These are phyloP conservation scores for Globisporangium paroecandrum DNA, from an alignment of 352 stramenopile species.

Conservation along the genomic window DNA sequence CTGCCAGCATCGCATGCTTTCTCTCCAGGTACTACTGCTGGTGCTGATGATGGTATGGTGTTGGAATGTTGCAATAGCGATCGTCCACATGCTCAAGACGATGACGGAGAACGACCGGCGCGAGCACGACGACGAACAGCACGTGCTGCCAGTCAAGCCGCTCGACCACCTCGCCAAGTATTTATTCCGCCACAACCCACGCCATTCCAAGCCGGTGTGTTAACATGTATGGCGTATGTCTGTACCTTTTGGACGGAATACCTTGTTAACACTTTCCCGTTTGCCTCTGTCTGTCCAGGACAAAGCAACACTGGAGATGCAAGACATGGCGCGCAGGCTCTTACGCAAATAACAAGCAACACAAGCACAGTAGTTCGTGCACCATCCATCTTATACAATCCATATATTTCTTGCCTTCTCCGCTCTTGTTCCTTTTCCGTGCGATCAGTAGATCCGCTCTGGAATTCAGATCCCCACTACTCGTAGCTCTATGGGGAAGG, in stretches of 20 bases:
- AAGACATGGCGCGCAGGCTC: constrained; percentile 27
- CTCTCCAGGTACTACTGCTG: background rate
- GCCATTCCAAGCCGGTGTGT: constrained; percentile 45
- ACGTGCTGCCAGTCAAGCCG: constrained; percentile 38
- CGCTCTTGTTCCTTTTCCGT: background rate
- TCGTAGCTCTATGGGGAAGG: constrained; percentile 35
- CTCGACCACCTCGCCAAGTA: constrained; percentile 67
- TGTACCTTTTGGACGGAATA: background rate
- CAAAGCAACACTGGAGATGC: constrained; percentile 29
- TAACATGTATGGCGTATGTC: background rate
- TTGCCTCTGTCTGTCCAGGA: constrained; percentile 18
- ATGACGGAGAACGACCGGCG: constrained; percentile 37
- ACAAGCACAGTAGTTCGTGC: background rate
- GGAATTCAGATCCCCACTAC: background rate
- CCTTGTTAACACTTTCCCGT: background rate
- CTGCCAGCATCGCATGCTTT: background rate
- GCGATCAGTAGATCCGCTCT: background rate
- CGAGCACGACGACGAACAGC: constrained; percentile 36
- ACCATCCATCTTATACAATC: background rate
- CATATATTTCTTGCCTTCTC: background rate
- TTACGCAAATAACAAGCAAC: constrained; percentile 32
- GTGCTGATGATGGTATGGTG: background rate
- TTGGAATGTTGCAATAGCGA: constrained; percentile 21
- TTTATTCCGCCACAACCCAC: constrained; percentile 64
- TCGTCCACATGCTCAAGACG: constrained; percentile 54